Conservation (phyloP, 768 basidiomycete species). For the Agaricus bisporus region DNA sequence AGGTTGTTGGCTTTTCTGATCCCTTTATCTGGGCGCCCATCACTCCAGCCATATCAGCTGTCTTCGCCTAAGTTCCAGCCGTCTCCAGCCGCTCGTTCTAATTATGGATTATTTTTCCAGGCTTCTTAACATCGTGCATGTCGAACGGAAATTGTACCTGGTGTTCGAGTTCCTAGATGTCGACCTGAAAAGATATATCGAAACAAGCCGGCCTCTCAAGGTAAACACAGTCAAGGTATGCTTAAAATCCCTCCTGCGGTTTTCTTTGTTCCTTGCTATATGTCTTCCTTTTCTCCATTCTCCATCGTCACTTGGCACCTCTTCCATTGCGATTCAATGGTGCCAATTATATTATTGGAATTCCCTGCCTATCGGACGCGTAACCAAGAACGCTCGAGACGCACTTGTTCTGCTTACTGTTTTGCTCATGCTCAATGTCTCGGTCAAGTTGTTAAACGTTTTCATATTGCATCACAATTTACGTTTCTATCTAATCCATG, state of each 20-base stretch:
- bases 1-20: background rate
- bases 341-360: background rate
- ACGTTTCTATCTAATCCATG: conserved; percentile 14
- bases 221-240: conserved; percentile 77
- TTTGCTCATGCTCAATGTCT: too few relatives aligned
- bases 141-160: conserved; percentile 94
- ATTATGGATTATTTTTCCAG: conserved; percentile 34
- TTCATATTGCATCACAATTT: too few relatives aligned
- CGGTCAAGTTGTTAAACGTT: too few relatives aligned
- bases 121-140: conserved; percentile 93
- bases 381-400: background rate
- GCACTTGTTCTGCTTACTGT: background rate
- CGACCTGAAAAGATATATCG: conserved; percentile 96
- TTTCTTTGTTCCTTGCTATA: conserved; percentile 8
- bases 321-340: background rate
- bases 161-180: conserved; percentile 98
- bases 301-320: conserved; percentile 1
- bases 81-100: background rate
- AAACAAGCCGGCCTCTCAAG: conserved; percentile 77
- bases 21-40: conserved; percentile 8
- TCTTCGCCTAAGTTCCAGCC: background rate
- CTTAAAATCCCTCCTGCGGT: conserved; percentile 12
- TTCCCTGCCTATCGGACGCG: background rate
- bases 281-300: background rate
- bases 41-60: conserved; percentile 8